Evolutionary conservation across 345 rosid genomes (phyloP).

Genomic region (Populus pruinosa): DNA sequence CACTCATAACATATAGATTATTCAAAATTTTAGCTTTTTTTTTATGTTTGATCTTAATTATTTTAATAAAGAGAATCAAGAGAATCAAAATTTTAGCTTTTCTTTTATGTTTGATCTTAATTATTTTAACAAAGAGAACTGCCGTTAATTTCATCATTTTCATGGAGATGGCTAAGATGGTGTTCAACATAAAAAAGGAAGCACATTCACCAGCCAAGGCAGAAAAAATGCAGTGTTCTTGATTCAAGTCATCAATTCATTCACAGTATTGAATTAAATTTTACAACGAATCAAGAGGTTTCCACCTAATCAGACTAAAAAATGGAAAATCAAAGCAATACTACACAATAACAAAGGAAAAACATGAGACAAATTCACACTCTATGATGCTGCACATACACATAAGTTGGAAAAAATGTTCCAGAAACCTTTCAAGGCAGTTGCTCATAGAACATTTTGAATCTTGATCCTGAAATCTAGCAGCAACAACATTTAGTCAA

Average conservation of each 20-base stretch:
- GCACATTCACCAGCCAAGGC: neutral
- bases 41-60: too few relatives aligned
- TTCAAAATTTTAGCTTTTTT: too few relatives aligned
- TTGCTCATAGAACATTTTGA: neutral
- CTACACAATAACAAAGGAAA: neutral
- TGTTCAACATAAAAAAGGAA: neutral
- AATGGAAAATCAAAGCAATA: neutral
- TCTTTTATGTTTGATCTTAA: too few relatives aligned
- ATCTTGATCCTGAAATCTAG: constrained; percentile 1
- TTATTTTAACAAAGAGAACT: neutral
- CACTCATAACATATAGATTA: too few relatives aligned
- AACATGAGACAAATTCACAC: constrained; percentile 15
- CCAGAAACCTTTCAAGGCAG: neutral
- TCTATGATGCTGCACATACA: constrained; percentile 6
- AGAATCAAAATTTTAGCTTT: too few relatives aligned
- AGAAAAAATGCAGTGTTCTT: neutral
- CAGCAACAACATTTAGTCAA: constrained; percentile 1
- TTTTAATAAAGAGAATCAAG: neutral
- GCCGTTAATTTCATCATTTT: neutral
- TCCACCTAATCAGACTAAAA: neutral
- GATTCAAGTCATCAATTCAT: constrained; percentile 22
- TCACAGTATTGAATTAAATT: constrained; percentile 17
- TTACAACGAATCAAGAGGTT: constrained; percentile 25
- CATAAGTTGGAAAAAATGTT: neutral
- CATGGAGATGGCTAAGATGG: neutral